Percentiles rank a stretch among this genome's conserved stretches.
Evolutionary conservation across 2,329 filamentous ascomycete species (phyloP).

Genomic region (Alternaria longipes): DNA sequence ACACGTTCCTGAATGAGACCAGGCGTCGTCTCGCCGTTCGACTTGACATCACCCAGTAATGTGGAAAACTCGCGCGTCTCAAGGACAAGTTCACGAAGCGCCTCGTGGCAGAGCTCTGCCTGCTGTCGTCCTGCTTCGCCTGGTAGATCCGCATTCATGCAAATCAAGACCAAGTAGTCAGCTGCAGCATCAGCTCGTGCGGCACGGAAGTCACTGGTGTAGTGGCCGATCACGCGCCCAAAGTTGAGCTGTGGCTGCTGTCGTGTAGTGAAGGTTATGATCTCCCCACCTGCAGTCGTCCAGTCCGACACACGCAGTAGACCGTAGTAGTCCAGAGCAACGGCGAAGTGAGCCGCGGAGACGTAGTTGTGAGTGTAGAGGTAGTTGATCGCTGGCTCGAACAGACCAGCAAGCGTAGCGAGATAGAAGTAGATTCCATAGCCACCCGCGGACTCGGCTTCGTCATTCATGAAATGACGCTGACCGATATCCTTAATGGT

Average conservation of each 20-base stretch:
- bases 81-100: slow-evolving; percentile 90
- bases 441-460: slow-evolving; percentile 78
- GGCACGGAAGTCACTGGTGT: slow-evolving; percentile 94
- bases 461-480: slow-evolving; percentile 86
- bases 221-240: slow-evolving; percentile 90
- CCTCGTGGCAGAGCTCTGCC: slow-evolving; percentile 86
- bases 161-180: slow-evolving; percentile 91
- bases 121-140: slow-evolving; percentile 80
- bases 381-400: slow-evolving; percentile 91
- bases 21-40: slow-evolving; percentile 83
- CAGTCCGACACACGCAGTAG: slow-evolving; percentile 83
- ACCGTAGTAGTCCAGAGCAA: slow-evolving; percentile 77
- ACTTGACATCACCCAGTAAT: slow-evolving; percentile 87
- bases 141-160: slow-evolving; percentile 84
- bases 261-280: slow-evolving; percentile 73
- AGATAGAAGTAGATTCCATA: slow-evolving; percentile 95
- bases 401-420: slow-evolving; percentile 89
- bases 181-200: slow-evolving; percentile 89
- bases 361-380: slow-evolving; percentile 92
- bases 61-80: slow-evolving; percentile 96
- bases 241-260: slow-evolving; percentile 88
- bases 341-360: slow-evolving; percentile 92
- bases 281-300: slow-evolving; percentile 68
- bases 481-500: slow-evolving; percentile 89
- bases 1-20: slow-evolving; percentile 89